Evolutionary conservation across 768 basidiomycete species (phyloP).

Genomic region (Leccinellum albellum): DNA sequence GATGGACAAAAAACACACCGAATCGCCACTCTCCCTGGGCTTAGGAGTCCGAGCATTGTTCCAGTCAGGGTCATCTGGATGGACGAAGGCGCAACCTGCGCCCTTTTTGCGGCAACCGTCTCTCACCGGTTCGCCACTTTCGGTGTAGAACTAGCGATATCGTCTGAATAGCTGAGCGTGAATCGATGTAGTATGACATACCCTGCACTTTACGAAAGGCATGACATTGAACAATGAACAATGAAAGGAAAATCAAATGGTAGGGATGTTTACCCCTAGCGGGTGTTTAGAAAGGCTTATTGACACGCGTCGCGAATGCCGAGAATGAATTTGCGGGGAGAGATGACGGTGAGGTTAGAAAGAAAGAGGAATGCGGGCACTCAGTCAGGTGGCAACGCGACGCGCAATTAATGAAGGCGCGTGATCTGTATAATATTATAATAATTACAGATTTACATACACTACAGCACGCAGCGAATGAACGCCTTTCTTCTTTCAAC

Average conservation of each 20-base stretch:
- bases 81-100: conserved; percentile 28
- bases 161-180: conserved; percentile 2
- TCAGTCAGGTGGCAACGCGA: conserved; percentile 2
- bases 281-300: neutral
- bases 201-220: conserved; percentile 24
- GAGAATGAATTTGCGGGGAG: neutral
- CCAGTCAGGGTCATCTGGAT: conserved; percentile 29
- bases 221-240: conserved; percentile 10
- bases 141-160: conserved; percentile 27
- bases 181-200: conserved; percentile 11
- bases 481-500: no score
- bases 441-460: neutral
- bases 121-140: conserved; percentile 23
- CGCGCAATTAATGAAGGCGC: neutral
- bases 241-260: neutral
- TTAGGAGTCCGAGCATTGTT: conserved; percentile 11
- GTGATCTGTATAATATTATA: neutral
- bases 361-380: neutral
- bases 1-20: conserved; percentile 11
- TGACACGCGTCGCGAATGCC: neutral
- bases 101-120: conserved; percentile 25
- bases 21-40: conserved; percentile 12
- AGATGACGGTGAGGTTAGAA: neutral
- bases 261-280: neutral
- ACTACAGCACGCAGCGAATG: no score